phyloP scores from a whole-genome alignment of 345 rosid genomes.

The Laguncularia racemosa region DNA sequence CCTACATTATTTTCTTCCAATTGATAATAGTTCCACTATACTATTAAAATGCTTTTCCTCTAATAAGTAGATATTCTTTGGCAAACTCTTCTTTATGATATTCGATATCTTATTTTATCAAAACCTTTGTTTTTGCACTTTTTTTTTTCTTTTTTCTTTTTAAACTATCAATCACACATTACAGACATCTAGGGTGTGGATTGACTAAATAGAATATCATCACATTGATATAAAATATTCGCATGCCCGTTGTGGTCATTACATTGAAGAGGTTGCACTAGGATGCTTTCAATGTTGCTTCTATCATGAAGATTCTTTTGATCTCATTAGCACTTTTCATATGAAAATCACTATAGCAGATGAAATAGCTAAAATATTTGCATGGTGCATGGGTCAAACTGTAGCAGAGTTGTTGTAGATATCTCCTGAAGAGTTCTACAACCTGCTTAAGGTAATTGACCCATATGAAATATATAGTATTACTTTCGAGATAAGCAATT shows the following conservation, averaged over 20 bases:
- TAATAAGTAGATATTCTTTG: too few relatives aligned
- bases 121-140: background rate
- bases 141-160: too few relatives aligned
- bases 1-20: too few relatives aligned
- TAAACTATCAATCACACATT: constrained; percentile 1
- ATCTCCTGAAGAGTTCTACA: constrained; percentile 74
- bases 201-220: constrained; percentile 60
- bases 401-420: constrained; percentile 85
- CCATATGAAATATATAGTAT: background rate
- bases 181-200: constrained; percentile 71
- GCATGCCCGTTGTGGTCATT: constrained; percentile 64
- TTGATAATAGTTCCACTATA: too few relatives aligned
- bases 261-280: constrained; percentile 30
- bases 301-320: constrained; percentile 41
- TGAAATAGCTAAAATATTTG: constrained; percentile 41
- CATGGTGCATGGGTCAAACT: constrained; percentile 80
- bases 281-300: constrained; percentile 53
- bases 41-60: too few relatives aligned
- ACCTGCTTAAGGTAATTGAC: constrained; percentile 66
- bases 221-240: constrained; percentile 49
- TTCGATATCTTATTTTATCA: too few relatives aligned
- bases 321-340: constrained; percentile 54
- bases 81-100: background rate
- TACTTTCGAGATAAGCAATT: too few relatives aligned
- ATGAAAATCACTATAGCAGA: constrained; percentile 68